phyloP scores from a whole-genome alignment of 441 rosid species.

The Gossypium laxum region DNA sequence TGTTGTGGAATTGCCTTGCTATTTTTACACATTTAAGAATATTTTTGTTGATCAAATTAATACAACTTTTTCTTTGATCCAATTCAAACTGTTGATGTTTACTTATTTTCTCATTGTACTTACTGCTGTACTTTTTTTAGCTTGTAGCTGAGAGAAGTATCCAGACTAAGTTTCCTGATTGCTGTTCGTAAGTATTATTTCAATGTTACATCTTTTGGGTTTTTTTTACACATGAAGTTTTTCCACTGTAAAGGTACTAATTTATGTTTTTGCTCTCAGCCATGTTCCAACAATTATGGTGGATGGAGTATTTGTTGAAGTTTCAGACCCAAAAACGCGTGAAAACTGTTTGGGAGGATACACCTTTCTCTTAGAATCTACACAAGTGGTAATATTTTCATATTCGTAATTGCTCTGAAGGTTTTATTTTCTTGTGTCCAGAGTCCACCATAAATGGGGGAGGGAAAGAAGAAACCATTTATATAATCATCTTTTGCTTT shows the following conservation, averaged over 20 bases:
- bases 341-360: conserved; percentile 59
- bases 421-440: conserved; percentile 2
- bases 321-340: conserved; percentile 47
- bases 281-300: conserved; percentile 44
- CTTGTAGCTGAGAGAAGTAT: conserved; percentile 58
- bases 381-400: conserved; percentile 35
- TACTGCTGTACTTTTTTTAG: conserved; percentile 38
- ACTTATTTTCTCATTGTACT: conserved; percentile 8
- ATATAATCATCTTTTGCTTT: not conserved
- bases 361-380: conserved; percentile 57
- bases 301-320: conserved; percentile 54
- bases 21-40: not conserved
- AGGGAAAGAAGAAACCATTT: not conserved
- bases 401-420: not conserved
- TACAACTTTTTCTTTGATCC: conserved; percentile 3
- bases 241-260: not conserved
- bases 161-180: conserved; percentile 56
- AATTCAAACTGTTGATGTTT: not conserved
- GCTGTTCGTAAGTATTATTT: conserved; percentile 48
- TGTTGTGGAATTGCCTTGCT: not conserved
- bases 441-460: not conserved
- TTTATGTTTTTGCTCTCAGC: conserved; percentile 25
- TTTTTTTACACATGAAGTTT: conserved; percentile 14
- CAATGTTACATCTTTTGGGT: conserved; percentile 8
- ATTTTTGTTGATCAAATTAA: not conserved